phyloP scores from a whole-genome alignment of 371 early-diverging fungal species.

The Rhizopus delemar region DNA sequence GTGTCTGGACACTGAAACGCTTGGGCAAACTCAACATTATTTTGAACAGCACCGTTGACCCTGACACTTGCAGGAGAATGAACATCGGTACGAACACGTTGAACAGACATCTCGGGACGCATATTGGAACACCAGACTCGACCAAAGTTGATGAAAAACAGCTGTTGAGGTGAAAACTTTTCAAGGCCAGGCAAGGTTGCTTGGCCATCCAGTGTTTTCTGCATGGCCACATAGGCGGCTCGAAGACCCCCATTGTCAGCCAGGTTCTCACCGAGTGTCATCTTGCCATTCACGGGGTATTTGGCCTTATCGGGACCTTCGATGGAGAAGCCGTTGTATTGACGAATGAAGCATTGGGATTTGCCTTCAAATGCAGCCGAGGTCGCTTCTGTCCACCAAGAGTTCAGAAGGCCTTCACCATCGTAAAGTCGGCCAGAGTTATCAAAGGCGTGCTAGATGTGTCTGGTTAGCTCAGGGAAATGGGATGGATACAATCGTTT shows the following conservation, averaged over 20 bases:
- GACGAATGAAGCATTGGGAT: slow-evolving; percentile 64
- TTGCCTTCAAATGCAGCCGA: slow-evolving; percentile 46
- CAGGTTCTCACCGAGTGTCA: slow-evolving; percentile 72
- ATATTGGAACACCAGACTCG: slow-evolving; percentile 44
- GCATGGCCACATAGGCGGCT: slow-evolving; percentile 34
- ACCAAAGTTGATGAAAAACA: slow-evolving; percentile 51
- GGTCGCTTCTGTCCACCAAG: slow-evolving; percentile 72
- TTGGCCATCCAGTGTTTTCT: slow-evolving; percentile 8
- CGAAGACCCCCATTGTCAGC: slow-evolving; percentile 76
- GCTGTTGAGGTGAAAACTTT: slow-evolving; percentile 37
- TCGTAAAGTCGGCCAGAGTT: slow-evolving; percentile 61
- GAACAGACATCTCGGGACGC: slow-evolving; percentile 32
- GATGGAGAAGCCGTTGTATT: slow-evolving; percentile 56
- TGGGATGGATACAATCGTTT: not conserved
- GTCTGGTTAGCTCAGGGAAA: not conserved
- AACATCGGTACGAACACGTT: slow-evolving; percentile 37
- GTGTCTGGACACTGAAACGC: slow-evolving; percentile 53
- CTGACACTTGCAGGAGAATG: slow-evolving; percentile 56
- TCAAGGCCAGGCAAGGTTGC: slow-evolving; percentile 18
- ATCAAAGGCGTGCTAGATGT: slow-evolving; percentile 47
- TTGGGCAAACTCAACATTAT: slow-evolving; percentile 53
- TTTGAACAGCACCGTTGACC: slow-evolving; percentile 60
- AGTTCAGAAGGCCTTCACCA: slow-evolving; percentile 32
- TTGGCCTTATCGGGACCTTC: slow-evolving; percentile 25
- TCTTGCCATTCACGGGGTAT: slow-evolving; percentile 52